phyloP scores from a whole-genome alignment of 495 filamentous ascomycete species.

The Trichoderma erinaceum region DNA sequence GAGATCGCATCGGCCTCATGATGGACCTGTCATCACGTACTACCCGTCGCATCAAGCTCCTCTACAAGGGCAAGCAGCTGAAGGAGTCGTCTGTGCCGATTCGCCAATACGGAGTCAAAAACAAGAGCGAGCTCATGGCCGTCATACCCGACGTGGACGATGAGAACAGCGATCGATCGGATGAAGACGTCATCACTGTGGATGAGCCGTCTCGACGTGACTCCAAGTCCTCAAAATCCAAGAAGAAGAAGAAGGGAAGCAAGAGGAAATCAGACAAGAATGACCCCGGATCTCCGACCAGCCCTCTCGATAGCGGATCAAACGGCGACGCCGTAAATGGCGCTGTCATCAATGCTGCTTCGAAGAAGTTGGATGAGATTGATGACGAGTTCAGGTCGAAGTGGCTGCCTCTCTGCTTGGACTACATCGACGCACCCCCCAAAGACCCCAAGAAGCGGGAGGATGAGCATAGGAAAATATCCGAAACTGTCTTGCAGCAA shows the following conservation, averaged over 20 bases:
- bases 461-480: conserved; percentile 72
- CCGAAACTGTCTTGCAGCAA: conserved; percentile 78
- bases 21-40: conserved; percentile 55
- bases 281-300: conserved; percentile 24
- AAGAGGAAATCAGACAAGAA: conserved; percentile 36
- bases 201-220: conserved; percentile 25
- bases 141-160: conserved; percentile 47
- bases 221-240: conserved; percentile 33
- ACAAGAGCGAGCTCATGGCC: conserved; percentile 63
- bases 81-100: conserved; percentile 60
- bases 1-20: conserved; percentile 56
- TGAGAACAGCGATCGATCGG: conserved; percentile 37
- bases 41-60: conserved; percentile 53
- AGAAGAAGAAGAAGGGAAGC: conserved; percentile 38
- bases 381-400: conserved; percentile 57
- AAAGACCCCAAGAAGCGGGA: conserved; percentile 61
- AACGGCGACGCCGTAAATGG: conserved; percentile 28
- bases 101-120: conserved; percentile 69
- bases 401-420: conserved; percentile 59
- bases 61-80: conserved; percentile 77
- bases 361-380: conserved; percentile 69
- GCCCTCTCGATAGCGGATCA: conserved; percentile 33
- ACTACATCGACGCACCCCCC: conserved; percentile 62
- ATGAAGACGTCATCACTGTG: conserved; percentile 41
- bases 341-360: conserved; percentile 24